phyloP scores from a whole-genome alignment of 1,284 basidiomycete genomes.

The Paramarasmius palmivorus region DNA sequence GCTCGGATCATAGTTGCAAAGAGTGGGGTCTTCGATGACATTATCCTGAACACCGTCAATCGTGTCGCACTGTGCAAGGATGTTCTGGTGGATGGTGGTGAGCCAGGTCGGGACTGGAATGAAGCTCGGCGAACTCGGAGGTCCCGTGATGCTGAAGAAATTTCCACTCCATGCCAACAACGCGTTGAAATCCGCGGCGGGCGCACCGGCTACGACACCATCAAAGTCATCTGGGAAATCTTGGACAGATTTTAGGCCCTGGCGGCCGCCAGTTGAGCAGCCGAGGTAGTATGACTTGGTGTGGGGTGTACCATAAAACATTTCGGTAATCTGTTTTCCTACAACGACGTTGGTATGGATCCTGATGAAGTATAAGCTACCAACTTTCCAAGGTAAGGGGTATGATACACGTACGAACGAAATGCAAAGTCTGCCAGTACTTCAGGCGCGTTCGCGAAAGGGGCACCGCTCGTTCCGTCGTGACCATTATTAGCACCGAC shows the following conservation, averaged over 20 bases:
- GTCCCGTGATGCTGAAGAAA: constrained; percentile 4
- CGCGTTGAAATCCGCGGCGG: constrained; percentile 14
- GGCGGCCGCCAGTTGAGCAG: constrained; percentile 22
- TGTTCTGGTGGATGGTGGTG: constrained; percentile 12
- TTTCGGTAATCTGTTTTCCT: constrained; percentile 17
- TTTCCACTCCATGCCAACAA: constrained; percentile 10
- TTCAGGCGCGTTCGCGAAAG: constrained; percentile 9
- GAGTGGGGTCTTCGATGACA: constrained; percentile 32
- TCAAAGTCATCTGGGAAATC: constrained; percentile 22
- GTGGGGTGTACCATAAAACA: constrained; percentile 14
- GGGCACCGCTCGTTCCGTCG: constrained; percentile 11
- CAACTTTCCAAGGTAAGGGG: background rate
- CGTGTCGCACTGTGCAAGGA: constrained; percentile 26
- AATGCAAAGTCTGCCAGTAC: constrained; percentile 13
- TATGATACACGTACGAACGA: constrained; percentile 4
- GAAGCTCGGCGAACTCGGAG: constrained; percentile 5
- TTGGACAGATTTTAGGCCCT: constrained; percentile 19
- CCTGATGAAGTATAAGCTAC: background rate
- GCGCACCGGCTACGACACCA: constrained; percentile 21
- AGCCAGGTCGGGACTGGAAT: constrained; percentile 12
- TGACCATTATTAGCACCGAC: constrained; percentile 16
- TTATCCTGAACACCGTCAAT: constrained; percentile 33
- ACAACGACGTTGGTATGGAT: constrained; percentile 15
- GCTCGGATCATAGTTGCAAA: constrained; percentile 33
- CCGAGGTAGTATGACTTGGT: constrained; percentile 20